Conservation (phyloP, 768 basidiomycete genomes). For the Mrakia gelida region DNA sequence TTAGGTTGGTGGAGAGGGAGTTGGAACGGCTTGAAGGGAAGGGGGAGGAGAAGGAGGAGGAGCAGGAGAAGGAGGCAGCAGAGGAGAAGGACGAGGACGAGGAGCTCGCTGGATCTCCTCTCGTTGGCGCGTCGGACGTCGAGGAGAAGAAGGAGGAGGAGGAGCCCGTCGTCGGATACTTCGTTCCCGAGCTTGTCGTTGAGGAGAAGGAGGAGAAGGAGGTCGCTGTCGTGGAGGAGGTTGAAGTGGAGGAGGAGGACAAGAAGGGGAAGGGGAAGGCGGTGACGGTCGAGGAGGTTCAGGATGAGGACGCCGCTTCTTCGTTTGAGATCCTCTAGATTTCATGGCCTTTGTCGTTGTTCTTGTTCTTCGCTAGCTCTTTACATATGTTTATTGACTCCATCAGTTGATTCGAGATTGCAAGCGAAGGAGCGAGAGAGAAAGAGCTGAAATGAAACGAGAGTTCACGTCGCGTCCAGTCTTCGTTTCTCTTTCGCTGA, state of each 20-base stretch:
- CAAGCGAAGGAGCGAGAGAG: no score
- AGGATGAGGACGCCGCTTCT: background rate
- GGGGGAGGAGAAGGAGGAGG: background rate
- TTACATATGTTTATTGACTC: no score
- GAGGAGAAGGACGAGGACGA: background rate
- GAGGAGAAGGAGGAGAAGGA: background rate
- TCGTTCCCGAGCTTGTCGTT: background rate
- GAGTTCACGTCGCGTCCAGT: no score
- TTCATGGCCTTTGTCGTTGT: no score
- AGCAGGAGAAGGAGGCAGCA: background rate
- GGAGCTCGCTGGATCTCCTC: background rate
- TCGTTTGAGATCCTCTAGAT: background rate
- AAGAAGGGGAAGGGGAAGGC: constrained; percentile 4
- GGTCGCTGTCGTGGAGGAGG: background rate
- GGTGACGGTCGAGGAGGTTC: background rate
- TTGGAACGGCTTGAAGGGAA: background rate
- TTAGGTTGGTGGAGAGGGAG: background rate
- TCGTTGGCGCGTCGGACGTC: background rate
- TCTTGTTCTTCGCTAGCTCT: no score
- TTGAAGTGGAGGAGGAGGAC: background rate
- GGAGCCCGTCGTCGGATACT: background rate
- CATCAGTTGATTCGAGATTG: no score
- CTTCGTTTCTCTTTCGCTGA: no score
- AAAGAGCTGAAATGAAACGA: no score
- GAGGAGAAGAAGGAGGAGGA: background rate